Evolutionary conservation across 306 rosid species (phyloP), one percentile per base, ranked within the genome.

Genomic region (Betula pendula): DNA sequence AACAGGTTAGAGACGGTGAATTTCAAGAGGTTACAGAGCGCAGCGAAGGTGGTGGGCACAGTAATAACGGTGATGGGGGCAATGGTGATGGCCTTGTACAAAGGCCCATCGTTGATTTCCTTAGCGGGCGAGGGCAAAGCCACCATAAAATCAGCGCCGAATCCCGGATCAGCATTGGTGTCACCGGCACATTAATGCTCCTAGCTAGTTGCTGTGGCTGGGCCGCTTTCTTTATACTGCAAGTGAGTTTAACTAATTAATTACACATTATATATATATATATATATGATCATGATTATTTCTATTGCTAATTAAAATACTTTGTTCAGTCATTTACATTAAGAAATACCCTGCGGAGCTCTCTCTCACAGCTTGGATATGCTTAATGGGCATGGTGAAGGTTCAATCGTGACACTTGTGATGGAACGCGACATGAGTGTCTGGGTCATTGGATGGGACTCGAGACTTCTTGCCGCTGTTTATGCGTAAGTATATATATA

Each of bases 61-160:
- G 85, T 70, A 55, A 80, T 92, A 20, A 91, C 99, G 13, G 92
- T 96, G 31, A 79, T 87, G 11, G 99, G 98, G 82, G 99, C 99
- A 40, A 96, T 92, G 99, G 89, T 88, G 67, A 96, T 96, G 99
- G 91, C 99, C 29, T 82, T 96, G 75, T 96, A 92, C 89, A 96
- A 92, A 89, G 99, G 99, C 38, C 96, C 4, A 87, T 92, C 27
- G 77, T 87, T 17, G 84, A 91, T 47, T 70, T 92, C 52, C 68
- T 91, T 22, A 84, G 79, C 59, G 91, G 87, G 2, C 79, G 80
- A 47, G 85, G 84, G 59, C 81, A 82, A 0, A 43, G 63, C 20
- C 43, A 48, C 83, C 79, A 81, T 62, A 81, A 77, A 50, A 7
- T 80, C 80, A 47, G 60, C 67, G 56, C 19, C 3, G 86, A 81